Percentiles rank a stretch among this genome's conserved stretches.
Evolutionary conservation across 805 yeast genomes (phyloP).

Genomic region (Wickerhamomyces mucosus): DNA sequence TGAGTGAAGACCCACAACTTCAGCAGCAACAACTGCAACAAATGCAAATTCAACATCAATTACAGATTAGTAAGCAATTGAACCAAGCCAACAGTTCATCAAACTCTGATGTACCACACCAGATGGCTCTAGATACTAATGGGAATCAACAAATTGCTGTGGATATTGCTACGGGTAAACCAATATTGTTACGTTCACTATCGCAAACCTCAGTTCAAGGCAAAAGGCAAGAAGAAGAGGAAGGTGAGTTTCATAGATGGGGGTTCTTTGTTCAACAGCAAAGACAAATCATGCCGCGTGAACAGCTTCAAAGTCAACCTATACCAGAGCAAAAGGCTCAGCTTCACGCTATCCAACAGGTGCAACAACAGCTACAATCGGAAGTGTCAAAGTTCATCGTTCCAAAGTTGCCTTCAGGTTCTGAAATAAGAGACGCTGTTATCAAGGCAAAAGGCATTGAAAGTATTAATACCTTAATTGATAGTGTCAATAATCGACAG

Average conservation of each 20-base stretch:
- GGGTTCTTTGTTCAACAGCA: slow-evolving; percentile 72
- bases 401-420: slow-evolving; percentile 35
- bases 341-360: not conserved
- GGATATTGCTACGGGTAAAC: slow-evolving; percentile 64
- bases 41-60: slow-evolving; percentile 2
- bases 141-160: slow-evolving; percentile 41
- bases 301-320: too few relatives aligned
- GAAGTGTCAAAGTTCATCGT: slow-evolving; percentile 12
- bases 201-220: slow-evolving; percentile 62
- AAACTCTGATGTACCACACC: slow-evolving; percentile 40
- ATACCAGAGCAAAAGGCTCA: not conserved
- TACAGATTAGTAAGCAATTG: slow-evolving; percentile 28
- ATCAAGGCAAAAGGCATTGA: slow-evolving; percentile 70
- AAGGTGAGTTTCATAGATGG: slow-evolving; percentile 85
- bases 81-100: not conserved
- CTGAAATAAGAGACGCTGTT: slow-evolving; percentile 41
- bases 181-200: slow-evolving; percentile 53
- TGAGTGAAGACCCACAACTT: slow-evolving; percentile 10
- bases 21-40: slow-evolving; percentile 4
- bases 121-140: slow-evolving; percentile 59
- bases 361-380: not conserved
- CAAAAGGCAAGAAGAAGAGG: slow-evolving; percentile 77
- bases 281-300: slow-evolving; percentile 20
- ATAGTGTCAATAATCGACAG: slow-evolving; percentile 48
- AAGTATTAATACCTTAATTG: slow-evolving; percentile 57